These are phyloP conservation scores for Fusarium nelsonii DNA, from an alignment of 2,329 filamentous ascomycete genomes.

Conservation along the genomic window DNA sequence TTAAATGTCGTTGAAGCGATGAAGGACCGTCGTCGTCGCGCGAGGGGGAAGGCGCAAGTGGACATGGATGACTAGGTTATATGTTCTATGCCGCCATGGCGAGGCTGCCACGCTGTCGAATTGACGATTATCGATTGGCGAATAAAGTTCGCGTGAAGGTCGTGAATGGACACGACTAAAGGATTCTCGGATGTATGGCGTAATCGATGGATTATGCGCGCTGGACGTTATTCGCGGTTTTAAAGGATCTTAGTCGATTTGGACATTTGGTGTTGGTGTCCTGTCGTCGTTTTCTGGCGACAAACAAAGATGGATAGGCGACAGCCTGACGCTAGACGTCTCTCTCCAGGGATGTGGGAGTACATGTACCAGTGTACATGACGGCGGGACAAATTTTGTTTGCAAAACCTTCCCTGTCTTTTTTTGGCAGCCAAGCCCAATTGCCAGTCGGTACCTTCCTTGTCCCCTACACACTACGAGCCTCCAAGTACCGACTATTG, in stretches of 20 bases:
- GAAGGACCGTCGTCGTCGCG: slow-evolving; percentile 44
- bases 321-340: slow-evolving; percentile 42
- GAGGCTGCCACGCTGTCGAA: slow-evolving; percentile 48
- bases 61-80: slow-evolving; percentile 47
- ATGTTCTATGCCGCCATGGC: slow-evolving; percentile 49
- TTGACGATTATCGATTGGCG: slow-evolving; percentile 43
- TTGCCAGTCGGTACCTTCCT: slow-evolving; percentile 15
- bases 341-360: slow-evolving; percentile 32
- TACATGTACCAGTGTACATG: slow-evolving; percentile 28
- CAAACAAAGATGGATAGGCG: slow-evolving; percentile 42
- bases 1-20: slow-evolving; percentile 25
- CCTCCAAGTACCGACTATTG: slow-evolving; percentile 24
- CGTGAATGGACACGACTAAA: slow-evolving; percentile 12
- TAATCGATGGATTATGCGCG: slow-evolving; percentile 29
- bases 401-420: slow-evolving; percentile 22
- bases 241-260: slow-evolving; percentile 36
- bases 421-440: slow-evolving; percentile 15
- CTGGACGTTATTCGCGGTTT: slow-evolving; percentile 27
- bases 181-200: slow-evolving; percentile 5
- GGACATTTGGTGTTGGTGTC: slow-evolving; percentile 39
- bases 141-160: slow-evolving; percentile 26
- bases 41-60: slow-evolving; percentile 47
- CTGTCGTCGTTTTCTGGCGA: slow-evolving; percentile 44
- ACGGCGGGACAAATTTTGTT: slow-evolving; percentile 32
- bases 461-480: neutral